phyloP scores from a whole-genome alignment of 495 filamentous ascomycete genomes.

The Podospora appendiculata region DNA sequence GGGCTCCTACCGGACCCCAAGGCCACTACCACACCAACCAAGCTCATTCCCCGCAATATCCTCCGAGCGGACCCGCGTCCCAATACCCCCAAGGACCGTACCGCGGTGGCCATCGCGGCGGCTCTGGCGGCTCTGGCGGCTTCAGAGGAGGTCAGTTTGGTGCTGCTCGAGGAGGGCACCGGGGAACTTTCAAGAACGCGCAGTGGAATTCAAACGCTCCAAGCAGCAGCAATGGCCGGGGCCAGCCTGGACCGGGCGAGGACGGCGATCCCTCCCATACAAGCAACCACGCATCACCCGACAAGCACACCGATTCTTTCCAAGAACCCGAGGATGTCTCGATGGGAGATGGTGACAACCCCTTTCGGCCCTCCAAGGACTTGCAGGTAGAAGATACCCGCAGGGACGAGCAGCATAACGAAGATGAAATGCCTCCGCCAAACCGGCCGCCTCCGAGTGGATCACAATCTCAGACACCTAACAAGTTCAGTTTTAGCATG shows the following conservation, averaged over 20 bases:
- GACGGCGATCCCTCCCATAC: constrained; percentile 24
- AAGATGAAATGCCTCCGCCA: constrained; percentile 17
- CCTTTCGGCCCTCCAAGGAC: constrained; percentile 57
- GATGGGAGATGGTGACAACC: constrained; percentile 49
- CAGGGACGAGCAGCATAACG: constrained; percentile 35
- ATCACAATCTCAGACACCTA: constrained; percentile 41
- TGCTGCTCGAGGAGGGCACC: constrained; percentile 25
- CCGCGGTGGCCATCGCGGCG: constrained; percentile 43
- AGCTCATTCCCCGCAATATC: constrained; percentile 41
- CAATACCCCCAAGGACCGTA: constrained; percentile 46
- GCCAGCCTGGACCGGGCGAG: constrained; percentile 13
- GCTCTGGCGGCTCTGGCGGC: constrained; percentile 12
- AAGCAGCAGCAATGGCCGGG: constrained; percentile 6
- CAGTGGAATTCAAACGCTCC: constrained; percentile 21
- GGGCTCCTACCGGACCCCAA: constrained; percentile 44
- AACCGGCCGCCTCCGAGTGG: constrained; percentile 15
- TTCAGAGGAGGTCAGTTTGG: constrained; percentile 33
- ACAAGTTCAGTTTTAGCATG: constrained; percentile 84
- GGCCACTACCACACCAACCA: constrained; percentile 27
- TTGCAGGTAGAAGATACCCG: constrained; percentile 55
- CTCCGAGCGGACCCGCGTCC: constrained; percentile 40
- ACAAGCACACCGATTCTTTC: constrained; percentile 35
- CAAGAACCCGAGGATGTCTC: constrained; percentile 16
- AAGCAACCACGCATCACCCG: constrained; percentile 29
- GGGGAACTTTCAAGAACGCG: constrained; percentile 26